Evolutionary conservation across 192 early-diverging fungal genomes (phyloP).

Genomic region (Mortierella claussenii): DNA sequence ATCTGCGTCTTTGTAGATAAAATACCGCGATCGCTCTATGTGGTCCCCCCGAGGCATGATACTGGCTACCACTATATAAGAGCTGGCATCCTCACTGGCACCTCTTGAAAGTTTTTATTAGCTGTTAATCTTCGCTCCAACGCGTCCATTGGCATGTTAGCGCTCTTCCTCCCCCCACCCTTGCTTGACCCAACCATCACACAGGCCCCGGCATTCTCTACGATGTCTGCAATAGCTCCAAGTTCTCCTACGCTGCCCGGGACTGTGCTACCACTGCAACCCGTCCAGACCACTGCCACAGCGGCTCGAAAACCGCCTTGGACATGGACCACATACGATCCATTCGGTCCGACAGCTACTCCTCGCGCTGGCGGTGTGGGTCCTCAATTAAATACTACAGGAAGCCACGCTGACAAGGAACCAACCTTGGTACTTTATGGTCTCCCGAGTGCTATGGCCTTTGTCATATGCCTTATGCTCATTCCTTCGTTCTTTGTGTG

Average conservation of each 20-base stretch:
- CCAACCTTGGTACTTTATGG: slow-evolving; percentile 7
- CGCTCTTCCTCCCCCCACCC: not conserved
- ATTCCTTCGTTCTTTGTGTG: slow-evolving; percentile 44
- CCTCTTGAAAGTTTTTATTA: too few species aligned
- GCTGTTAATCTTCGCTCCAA: too few species aligned
- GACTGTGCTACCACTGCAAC: too few species aligned
- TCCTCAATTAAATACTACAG: not conserved
- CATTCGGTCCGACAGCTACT: not conserved
- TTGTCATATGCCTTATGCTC: slow-evolving; percentile 25
- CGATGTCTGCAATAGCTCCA: not conserved
- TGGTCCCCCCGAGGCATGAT: too few species aligned
- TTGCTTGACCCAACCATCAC: not conserved
- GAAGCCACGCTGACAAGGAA: not conserved
- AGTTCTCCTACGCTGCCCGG: not conserved
- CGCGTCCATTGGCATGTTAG: not conserved
- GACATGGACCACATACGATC: not conserved
- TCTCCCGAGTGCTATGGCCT: slow-evolving; percentile 2
- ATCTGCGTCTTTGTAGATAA: too few species aligned
- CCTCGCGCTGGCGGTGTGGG: not conserved
- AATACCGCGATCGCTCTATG: too few species aligned
- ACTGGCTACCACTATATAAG: too few species aligned
- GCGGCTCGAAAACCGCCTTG: not conserved
- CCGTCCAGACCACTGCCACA: not conserved
- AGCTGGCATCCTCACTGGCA: too few species aligned
- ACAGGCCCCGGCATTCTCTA: not conserved